These are phyloP conservation scores for Boletus bicolor DNA, from an alignment of 768 basidiomycete genomes.

Conservation along the genomic window DNA sequence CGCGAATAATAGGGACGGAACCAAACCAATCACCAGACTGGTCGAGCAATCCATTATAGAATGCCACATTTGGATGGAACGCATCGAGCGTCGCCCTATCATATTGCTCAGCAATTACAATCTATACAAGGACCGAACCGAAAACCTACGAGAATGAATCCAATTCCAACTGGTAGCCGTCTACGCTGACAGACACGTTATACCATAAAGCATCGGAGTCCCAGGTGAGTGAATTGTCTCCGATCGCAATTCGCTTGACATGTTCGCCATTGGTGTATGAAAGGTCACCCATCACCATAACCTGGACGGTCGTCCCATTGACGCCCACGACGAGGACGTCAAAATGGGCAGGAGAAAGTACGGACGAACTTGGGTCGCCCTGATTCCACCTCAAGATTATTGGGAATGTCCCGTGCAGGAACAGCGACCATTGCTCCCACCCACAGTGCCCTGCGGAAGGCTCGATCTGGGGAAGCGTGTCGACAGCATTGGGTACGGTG, in stretches of 20 bases:
- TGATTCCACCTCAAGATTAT: conserved; percentile 14
- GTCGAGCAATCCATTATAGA: conserved; percentile 12
- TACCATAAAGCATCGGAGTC: conserved; percentile 11
- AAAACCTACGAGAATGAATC: conserved; percentile 12
- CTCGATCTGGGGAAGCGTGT: conserved; percentile 17
- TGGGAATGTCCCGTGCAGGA: conserved; percentile 11
- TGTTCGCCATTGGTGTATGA: not conserved
- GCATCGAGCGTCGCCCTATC: conserved; percentile 8
- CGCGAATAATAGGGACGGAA: conserved; percentile 13
- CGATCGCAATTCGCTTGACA: conserved; percentile 8
- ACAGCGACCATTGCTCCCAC: conserved; percentile 18
- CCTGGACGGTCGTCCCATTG: conserved; percentile 10
- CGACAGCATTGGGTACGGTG: conserved; percentile 9
- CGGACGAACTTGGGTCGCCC: conserved; percentile 5
- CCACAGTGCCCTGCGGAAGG: not conserved
- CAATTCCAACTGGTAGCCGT: conserved; percentile 8
- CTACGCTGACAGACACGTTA: conserved; percentile 7
- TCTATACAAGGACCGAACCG: not conserved
- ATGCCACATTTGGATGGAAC: conserved; percentile 15
- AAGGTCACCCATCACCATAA: not conserved
- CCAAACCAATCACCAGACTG: conserved; percentile 5
- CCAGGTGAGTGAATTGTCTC: conserved; percentile 11
- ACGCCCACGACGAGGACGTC: conserved; percentile 5
- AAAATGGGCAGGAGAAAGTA: not conserved
- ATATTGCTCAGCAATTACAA: not conserved